A percentile compares a stretch with the other conserved stretches of the same genome.
phyloP scores from a whole-genome alignment of 768 basidiomycete species.

The Phaeotremella skinneri region DNA sequence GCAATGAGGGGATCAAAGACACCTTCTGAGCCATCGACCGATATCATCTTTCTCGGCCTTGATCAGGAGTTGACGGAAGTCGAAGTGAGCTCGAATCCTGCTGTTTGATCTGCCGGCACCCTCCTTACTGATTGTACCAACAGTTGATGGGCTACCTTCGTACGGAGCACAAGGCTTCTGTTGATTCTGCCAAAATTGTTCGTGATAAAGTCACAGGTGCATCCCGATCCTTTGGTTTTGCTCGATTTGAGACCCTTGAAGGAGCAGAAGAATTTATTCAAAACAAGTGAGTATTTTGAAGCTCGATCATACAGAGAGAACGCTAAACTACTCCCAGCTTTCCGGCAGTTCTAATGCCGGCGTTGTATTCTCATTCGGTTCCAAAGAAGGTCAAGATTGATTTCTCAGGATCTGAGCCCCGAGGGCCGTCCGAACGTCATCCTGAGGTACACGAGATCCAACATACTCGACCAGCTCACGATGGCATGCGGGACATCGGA shows the following conservation, averaged over 20 bases:
- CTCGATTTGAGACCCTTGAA: conserved; percentile 80
- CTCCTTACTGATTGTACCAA: conserved; percentile 57
- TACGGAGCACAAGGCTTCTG: conserved; percentile 44
- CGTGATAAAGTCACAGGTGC: conserved; percentile 94
- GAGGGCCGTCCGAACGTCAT: background rate
- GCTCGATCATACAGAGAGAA: background rate
- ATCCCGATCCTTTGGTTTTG: conserved; percentile 96
- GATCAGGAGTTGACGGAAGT: conserved; percentile 90
- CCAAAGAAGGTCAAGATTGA: conserved; percentile 88
- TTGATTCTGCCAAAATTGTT: conserved; percentile 70
- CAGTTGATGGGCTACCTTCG: conserved; percentile 42
- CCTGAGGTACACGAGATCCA: background rate
- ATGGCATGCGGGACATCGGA: conserved; percentile 94
- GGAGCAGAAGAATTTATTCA: conserved; percentile 89
- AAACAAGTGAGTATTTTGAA: conserved; percentile 56
- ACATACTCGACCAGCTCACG: conserved; percentile 56
- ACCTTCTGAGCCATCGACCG: conserved; percentile 81
- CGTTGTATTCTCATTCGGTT: conserved; percentile 80
- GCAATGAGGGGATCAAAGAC: conserved; percentile 1
- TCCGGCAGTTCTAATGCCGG: conserved; percentile 89
- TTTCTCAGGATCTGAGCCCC: conserved; percentile 61
- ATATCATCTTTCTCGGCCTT: conserved; percentile 92
- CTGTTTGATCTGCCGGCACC: conserved; percentile 71
- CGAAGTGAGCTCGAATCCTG: conserved; percentile 63
- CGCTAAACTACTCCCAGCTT: conserved; percentile 53